Percentiles rank a stretch among this genome's conserved stretches.
These are phyloP conservation scores for Pichia sp. DNA, from an alignment of 1,139 yeast genomes.

Conservation along the genomic window DNA sequence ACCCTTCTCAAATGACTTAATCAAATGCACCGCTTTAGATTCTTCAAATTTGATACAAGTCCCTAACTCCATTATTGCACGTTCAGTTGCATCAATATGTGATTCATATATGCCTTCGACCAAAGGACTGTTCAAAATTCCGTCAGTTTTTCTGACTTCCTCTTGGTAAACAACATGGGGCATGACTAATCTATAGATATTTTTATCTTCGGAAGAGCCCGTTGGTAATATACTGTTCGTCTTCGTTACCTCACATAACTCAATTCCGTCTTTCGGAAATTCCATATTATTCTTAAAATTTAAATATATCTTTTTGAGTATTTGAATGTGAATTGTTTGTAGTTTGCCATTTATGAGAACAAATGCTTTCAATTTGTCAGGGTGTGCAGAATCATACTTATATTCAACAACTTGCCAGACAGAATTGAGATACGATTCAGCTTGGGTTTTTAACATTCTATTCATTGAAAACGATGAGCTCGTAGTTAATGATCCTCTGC, in stretches of 20 bases:
- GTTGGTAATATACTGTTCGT: slow-evolving; percentile 65
- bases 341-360: slow-evolving; percentile 68
- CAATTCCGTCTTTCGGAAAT: slow-evolving; percentile 41
- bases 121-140: slow-evolving; percentile 60
- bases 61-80: slow-evolving; percentile 80
- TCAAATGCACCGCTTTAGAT: slow-evolving; percentile 74
- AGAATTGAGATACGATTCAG: slow-evolving; percentile 69
- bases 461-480: slow-evolving; percentile 52
- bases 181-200: slow-evolving; percentile 59
- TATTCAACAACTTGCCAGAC: slow-evolving; percentile 86
- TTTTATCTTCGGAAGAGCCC: slow-evolving; percentile 51
- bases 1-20: slow-evolving; percentile 81
- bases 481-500: slow-evolving; percentile 47
- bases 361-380: slow-evolving; percentile 75
- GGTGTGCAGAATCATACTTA: slow-evolving; percentile 49
- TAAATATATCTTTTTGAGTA: slow-evolving; percentile 70
- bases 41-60: slow-evolving; percentile 65
- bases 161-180: slow-evolving; percentile 58
- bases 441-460: slow-evolving; percentile 67
- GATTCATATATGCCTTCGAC: slow-evolving; percentile 77
- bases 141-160: slow-evolving; percentile 55
- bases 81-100: slow-evolving; percentile 59
- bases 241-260: slow-evolving; percentile 55
- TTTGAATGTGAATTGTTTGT: slow-evolving; percentile 67
- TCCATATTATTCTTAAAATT: slow-evolving; percentile 51